These are phyloP conservation scores for Phytopythium montanum DNA, from an alignment of 352 stramenopile species.

Conservation along the genomic window DNA sequence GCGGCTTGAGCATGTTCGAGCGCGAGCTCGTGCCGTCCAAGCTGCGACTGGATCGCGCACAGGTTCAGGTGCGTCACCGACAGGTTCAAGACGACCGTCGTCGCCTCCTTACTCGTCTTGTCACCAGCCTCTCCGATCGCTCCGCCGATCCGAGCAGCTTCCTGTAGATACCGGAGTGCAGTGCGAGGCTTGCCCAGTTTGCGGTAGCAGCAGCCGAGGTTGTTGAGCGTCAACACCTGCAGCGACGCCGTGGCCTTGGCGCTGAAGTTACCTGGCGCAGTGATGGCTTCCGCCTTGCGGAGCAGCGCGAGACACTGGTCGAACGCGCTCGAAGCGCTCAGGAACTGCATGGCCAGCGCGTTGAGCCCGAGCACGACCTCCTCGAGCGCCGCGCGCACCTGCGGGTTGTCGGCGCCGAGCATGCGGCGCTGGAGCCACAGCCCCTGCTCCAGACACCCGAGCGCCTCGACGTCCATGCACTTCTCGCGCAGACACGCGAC, in stretches of 20 bases:
- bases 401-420: constrained; percentile 58
- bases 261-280: constrained; percentile 57
- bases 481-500: constrained; percentile 67
- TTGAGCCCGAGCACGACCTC: constrained; percentile 78
- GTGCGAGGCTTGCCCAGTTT: constrained; percentile 73
- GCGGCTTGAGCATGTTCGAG: constrained; percentile 74
- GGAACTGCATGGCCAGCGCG: constrained; percentile 68
- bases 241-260: constrained; percentile 48
- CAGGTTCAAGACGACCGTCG: constrained; percentile 62
- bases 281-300: constrained; percentile 69
- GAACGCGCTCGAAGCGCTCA: constrained; percentile 39
- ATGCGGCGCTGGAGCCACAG: constrained; percentile 75
- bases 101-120: not conserved
- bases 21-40: constrained; percentile 61
- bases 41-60: constrained; percentile 77
- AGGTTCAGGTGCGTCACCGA: constrained; percentile 81
- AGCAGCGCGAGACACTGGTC: constrained; percentile 69
- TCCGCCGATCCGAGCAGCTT: constrained; percentile 58
- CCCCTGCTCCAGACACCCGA: constrained; percentile 70
- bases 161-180: constrained; percentile 69
- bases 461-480: constrained; percentile 68
- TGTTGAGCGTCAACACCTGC: constrained; percentile 82
- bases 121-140: not conserved
- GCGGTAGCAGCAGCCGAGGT: constrained; percentile 78
- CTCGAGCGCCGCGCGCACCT: constrained; percentile 48